These are phyloP conservation scores for Trifolium pratense DNA, from an alignment of 306 rosid genomes.

Conservation along the genomic window DNA sequence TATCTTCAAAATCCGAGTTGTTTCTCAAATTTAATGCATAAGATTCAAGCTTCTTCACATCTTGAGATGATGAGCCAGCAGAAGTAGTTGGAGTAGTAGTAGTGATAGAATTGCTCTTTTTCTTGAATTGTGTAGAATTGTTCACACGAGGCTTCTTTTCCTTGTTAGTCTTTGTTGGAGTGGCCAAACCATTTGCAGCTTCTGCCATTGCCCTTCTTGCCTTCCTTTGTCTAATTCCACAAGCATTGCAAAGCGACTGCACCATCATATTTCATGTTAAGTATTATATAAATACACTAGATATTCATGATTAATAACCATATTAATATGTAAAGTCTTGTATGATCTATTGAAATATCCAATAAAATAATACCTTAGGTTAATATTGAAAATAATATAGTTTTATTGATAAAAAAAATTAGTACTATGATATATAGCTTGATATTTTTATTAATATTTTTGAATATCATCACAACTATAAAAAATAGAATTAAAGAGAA, in stretches of 20 bases:
- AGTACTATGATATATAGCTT: background rate
- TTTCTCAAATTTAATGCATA: constrained; percentile 48
- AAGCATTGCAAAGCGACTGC: constrained; percentile 97
- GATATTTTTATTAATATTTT: background rate
- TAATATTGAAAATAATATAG: background rate
- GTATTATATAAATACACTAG: background rate
- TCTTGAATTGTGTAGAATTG: constrained; percentile 47
- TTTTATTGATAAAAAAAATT: background rate
- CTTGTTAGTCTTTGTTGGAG: constrained; percentile 46
- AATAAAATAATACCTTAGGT: background rate
- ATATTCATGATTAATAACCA: no score
- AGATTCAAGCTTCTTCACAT: constrained; percentile 24
- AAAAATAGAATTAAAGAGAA: background rate
- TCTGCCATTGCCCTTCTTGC: constrained; percentile 79
- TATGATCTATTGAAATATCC: background rate
- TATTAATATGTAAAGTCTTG: no score
- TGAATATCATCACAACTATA: background rate
- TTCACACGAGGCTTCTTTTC: constrained; percentile 53
- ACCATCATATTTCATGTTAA: constrained; percentile 37
- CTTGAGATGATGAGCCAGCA: constrained; percentile 21
- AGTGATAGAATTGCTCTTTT: constrained; percentile 42
- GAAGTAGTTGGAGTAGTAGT: background rate
- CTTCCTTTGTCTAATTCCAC: constrained; percentile 89
- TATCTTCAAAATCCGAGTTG: constrained; percentile 43
- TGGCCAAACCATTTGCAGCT: constrained; percentile 48